These are phyloP conservation scores for Triadica sebifera DNA, from an alignment of 345 rosid species.

Conservation along the genomic window DNA sequence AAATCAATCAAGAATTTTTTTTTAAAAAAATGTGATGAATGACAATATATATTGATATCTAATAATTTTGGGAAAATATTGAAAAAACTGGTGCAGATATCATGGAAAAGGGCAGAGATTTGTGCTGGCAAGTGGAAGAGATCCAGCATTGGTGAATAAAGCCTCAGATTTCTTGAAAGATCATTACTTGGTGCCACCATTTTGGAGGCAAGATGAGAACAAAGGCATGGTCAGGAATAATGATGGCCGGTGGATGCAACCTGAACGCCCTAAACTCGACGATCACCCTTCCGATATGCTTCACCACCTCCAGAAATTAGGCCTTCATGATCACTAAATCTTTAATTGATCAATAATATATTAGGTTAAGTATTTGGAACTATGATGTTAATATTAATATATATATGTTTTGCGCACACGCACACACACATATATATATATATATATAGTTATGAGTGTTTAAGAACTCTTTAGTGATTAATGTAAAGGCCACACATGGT, in stretches of 20 bases:
- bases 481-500: no score
- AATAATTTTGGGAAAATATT: no score
- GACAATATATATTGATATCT: no score
- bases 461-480: no score
- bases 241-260: slow-evolving; percentile 79
- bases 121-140: slow-evolving; percentile 65
- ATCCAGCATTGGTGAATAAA: slow-evolving; percentile 81
- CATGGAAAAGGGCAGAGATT: slow-evolving; percentile 77
- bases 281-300: slow-evolving; percentile 58
- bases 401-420: no score
- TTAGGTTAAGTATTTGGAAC: no score
- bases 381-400: no score
- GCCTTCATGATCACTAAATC: slow-evolving; percentile 20
- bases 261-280: slow-evolving; percentile 64
- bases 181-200: slow-evolving; percentile 75
- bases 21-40: no score
- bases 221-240: slow-evolving; percentile 64
- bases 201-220: slow-evolving; percentile 76
- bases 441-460: no score
- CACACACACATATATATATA: no score
- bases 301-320: slow-evolving; percentile 45
- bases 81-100: slow-evolving; percentile 37
- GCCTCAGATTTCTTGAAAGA: slow-evolving; percentile 67
- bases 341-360: no score
- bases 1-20: no score